Evolutionary conservation across 1,139 yeast genomes (phyloP), one percentile per base, ranked within the genome.

Genomic region (Blastobotrys raffinosifermentans): DNA sequence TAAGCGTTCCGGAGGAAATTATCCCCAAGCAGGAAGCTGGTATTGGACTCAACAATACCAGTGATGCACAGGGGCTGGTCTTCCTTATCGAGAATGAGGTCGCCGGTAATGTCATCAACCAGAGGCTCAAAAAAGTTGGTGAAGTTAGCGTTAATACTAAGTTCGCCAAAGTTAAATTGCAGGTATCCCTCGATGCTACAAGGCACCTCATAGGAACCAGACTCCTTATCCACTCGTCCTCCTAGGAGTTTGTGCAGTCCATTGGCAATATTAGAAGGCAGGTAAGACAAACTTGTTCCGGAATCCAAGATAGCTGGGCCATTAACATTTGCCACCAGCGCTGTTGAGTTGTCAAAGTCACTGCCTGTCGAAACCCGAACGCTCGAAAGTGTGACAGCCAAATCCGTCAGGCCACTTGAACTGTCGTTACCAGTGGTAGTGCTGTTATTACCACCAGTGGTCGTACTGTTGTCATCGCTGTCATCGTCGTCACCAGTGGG

Each of bases 261-360:
- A 23, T 13, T n/a, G 10, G 15, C 57, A 20, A 72, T 49, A 11
- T 47, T 51, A 1, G 49, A 34, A 17, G 85, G 82, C 1, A 77
- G 56, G 45, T 69, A 70, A 4, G 80, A 66, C 34, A 75, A 57
- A 1, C 86, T 73, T 5, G 86, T 72, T 32, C 89, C 89, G 2
- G 85, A 72, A 57, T 81, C 89, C 27, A 81, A 58, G 31, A 76
- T 55, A 3, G 77, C 81, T n/a, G n/a, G n/a, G n/a, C n/a, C n/a
- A n/a, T n/a, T n/a, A 1, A 73, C 62, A 31, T 49, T 45, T 16
- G 42, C 34, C 32, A 56, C 35, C 11, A 61, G 55, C 27, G n/a
- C n/a, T n/a, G n/a, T n/a, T n/a, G n/a, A n/a, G 58, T 57, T 22
- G 29, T 71, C 50, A 6, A 64, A 62, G 15, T 51, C 49, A 32